phyloP scores from a whole-genome alignment of 2,329 filamentous ascomycete genomes.

The Rasamsonia emersonii region DNA sequence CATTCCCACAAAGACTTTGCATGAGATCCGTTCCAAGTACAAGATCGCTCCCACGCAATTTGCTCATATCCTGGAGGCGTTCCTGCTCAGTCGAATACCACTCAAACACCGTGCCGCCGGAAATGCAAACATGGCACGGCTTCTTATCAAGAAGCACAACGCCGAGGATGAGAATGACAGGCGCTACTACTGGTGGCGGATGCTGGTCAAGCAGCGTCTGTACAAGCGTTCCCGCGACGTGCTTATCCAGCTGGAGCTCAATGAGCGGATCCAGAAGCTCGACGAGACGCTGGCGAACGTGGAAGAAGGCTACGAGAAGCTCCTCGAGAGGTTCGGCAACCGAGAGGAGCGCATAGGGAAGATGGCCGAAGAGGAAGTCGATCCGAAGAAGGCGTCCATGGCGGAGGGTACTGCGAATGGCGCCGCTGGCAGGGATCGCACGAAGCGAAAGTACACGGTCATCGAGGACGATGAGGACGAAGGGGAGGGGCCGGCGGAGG shows the following conservation, averaged over 20 bases:
- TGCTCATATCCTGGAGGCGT: conserved; percentile 54
- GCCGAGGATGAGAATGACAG: conserved; percentile 47
- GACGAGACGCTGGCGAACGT: conserved; percentile 51
- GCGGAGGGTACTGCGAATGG: conserved; percentile 10
- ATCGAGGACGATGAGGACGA: conserved; percentile 21
- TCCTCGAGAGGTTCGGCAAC: conserved; percentile 37
- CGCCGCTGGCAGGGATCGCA: conserved; percentile 12
- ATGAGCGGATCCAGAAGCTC: conserved; percentile 51
- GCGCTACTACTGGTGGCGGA: conserved; percentile 57
- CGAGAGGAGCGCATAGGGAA: conserved; percentile 17
- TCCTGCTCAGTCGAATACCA: conserved; percentile 51
- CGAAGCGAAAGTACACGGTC: conserved; percentile 25
- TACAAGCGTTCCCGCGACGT: conserved; percentile 53
- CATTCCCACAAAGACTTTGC: conserved; percentile 43
- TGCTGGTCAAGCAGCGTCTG: conserved; percentile 55
- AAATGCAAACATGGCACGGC: conserved; percentile 43
- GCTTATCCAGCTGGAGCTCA: conserved; percentile 49
- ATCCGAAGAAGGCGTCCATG: conserved; percentile 10
- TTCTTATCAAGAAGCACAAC: conserved; percentile 38
- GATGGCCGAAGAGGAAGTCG: conserved; percentile 13
- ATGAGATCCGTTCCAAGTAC: conserved; percentile 41
- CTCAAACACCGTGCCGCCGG: conserved; percentile 37
- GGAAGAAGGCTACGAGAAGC: conserved; percentile 50
- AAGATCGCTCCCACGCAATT: conserved; percentile 57
- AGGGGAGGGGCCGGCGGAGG: conserved; percentile 12